Conservation (phyloP, 345 rosid species). For the Syzygium grande region DNA sequence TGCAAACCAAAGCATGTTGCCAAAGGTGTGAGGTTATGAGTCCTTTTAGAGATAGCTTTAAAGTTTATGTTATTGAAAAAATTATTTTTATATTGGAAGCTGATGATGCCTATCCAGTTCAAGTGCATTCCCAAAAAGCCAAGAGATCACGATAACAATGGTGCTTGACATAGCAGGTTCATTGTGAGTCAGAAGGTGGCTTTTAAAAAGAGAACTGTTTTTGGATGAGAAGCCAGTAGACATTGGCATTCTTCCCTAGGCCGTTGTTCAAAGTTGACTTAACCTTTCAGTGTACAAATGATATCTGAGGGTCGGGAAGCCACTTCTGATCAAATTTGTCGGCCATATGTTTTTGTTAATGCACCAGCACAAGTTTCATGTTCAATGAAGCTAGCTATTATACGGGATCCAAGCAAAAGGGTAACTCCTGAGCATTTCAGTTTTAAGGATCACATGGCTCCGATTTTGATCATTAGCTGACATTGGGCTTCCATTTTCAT, state of each 20-base stretch:
- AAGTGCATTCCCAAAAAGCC: no score
- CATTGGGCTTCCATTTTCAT: neutral
- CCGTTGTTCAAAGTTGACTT: no score
- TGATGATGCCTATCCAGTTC: neutral
- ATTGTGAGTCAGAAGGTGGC: neutral
- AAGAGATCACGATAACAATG: neutral
- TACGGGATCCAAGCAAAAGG: neutral
- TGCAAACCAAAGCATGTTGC: no score
- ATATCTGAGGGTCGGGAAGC: no score
- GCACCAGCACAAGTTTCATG: neutral
- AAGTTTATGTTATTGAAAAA: neutral
- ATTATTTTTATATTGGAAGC: neutral
- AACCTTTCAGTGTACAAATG: no score
- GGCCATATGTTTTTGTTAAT: neutral
- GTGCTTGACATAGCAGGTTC: neutral
- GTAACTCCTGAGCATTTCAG: neutral
- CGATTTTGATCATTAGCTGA: neutral
- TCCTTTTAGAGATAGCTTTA: neutral
- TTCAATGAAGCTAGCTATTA: neutral
- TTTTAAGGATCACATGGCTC: neutral
- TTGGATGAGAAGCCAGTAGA: neutral
- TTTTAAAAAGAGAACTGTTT: neutral
- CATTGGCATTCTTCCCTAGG: neutral
- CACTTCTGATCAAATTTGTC: no score
- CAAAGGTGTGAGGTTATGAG: no score